Base-by-base conservation (phyloP, 2,329 filamentous ascomycete species). In the Grosmannia penicillata region DNA sequence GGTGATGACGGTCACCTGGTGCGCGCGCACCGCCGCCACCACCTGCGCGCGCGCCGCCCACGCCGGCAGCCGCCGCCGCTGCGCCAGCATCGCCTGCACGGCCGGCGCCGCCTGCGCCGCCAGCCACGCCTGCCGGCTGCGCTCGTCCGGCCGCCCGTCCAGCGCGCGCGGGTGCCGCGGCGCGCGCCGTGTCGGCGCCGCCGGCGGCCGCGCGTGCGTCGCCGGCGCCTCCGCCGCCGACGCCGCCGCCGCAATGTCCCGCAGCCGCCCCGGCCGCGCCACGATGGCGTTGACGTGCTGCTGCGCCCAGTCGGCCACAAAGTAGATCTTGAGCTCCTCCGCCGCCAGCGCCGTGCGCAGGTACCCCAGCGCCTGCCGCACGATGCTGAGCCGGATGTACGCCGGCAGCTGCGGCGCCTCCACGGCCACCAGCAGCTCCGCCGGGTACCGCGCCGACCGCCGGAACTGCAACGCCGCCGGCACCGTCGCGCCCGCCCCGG, bases 1-100 rank as follows among this genome's bases (percentile, higher is more conserved):
- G 31, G 87, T 93, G 49, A 98, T 91, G 51, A 98, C 95, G 1
- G 85, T 94, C 36, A 98, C 86, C 56, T 95, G 80, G 51, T 89
- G 76, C 5, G 68, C 63, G 30, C 70, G 70, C 35, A 98, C 82
- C 0, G 82, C 81, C 17, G 71, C 57, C 9, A 96, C 74, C 23
- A 98, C 83, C 1, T 70, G 65, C 17, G 89, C 77, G 49, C 75
- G 77, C 49, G 91, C 75, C 43, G 74, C 72, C 91, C 91, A 98
- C 2, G 91, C 91, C 3, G 91, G 91, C 3, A 98, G 62, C 33
- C 68, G 72, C 53, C 80, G 71, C 31, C 91, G 71, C 49, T 75
- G 75, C 15, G 66, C 60, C 43, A 86, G 62, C 82, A 94, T 93
- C 36, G 75, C 75, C 50, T 81, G 72, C 54, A 86, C 75, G 2